Percentiles rank a stretch among this genome's conserved stretches.
Conservation (phyloP, 768 basidiomycete species). For the Tephrocybe sp. region DNA sequence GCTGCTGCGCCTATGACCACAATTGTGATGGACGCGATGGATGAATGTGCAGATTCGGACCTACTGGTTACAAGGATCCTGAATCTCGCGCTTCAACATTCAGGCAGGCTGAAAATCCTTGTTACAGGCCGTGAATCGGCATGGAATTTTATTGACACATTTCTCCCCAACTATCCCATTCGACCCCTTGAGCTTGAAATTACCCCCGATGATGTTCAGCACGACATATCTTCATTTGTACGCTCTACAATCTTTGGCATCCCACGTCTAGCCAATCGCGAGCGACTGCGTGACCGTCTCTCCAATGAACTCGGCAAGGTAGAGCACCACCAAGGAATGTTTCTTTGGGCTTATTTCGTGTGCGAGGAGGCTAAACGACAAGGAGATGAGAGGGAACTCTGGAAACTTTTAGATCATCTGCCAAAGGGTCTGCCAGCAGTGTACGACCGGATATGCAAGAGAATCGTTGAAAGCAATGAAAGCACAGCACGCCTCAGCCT, state of each 20-base stretch:
- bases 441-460: background rate
- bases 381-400: background rate
- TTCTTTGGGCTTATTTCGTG: conserved; percentile 6
- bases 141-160: background rate
- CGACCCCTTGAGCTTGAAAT: conserved; percentile 1
- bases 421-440: background rate
- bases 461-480: background rate
- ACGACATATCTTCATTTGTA: background rate
- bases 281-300: background rate
- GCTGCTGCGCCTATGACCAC: background rate
- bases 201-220: background rate
- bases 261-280: background rate
- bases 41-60: background rate
- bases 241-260: background rate
- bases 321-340: conserved; percentile 7
- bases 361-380: background rate
- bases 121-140: background rate
- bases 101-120: background rate
- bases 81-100: background rate
- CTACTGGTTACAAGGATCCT: background rate
- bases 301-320: background rate
- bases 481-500: background rate
- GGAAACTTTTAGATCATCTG: background rate
- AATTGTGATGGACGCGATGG: conserved; percentile 1
- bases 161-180: too few species aligned